Evolutionary conservation across 2,329 filamentous ascomycete genomes (phyloP).

Genomic region (Alternaria tenuissima): DNA sequence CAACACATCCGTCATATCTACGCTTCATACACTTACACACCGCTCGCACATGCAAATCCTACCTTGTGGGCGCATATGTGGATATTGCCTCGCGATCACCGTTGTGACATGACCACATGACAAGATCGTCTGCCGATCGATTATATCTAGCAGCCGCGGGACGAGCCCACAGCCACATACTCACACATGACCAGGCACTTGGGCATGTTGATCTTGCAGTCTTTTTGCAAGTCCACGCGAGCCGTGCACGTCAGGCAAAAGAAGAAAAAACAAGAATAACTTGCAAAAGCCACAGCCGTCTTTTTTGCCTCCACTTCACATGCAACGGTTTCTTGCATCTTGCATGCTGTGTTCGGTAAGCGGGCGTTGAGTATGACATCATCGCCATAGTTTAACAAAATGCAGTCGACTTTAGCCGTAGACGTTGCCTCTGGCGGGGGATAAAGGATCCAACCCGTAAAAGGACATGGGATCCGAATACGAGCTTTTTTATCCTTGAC

Average conservation of each 20-base stretch:
- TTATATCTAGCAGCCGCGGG: background rate
- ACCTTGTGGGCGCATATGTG: background rate
- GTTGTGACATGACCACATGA: background rate
- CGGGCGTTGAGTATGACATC: too few species aligned
- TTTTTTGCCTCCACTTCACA: background rate
- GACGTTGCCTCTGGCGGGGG: too few species aligned
- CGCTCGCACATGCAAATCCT: background rate
- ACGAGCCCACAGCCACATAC: background rate
- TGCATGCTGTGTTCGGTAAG: background rate
- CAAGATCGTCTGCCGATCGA: slow-evolving; percentile 1
- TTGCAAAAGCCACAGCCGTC: background rate
- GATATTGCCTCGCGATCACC: background rate
- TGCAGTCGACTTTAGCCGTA: too few species aligned
- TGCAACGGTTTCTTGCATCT: background rate
- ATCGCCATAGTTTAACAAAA: too few species aligned
- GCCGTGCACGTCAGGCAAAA: too few species aligned
- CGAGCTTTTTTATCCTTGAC: too few species aligned
- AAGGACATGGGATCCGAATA: too few species aligned
- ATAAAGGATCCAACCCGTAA: too few species aligned
- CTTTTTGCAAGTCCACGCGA: too few species aligned
- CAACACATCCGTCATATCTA: background rate
- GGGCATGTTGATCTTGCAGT: background rate
- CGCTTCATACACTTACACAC: background rate
- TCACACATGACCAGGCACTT: background rate
- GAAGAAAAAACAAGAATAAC: background rate